Evolutionary conservation across 106 monocot species (phyloP), one percentile per base, ranked within the genome.

Genomic region (Dioscorea zingiberensis): DNA sequence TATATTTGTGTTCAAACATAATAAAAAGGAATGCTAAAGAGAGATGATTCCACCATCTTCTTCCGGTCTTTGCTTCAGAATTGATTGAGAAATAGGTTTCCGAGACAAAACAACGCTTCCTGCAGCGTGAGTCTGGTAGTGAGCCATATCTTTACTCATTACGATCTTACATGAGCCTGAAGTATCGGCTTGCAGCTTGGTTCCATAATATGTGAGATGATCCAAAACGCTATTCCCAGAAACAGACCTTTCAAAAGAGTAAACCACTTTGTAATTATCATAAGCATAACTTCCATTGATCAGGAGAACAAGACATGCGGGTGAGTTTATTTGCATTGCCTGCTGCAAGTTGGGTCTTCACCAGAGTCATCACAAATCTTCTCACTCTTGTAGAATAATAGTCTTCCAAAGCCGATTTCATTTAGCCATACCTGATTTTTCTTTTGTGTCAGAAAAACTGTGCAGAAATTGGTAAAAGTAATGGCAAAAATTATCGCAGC

Each of bases 351-450:
- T 38, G 83, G 88, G 68, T 97, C 97, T 89, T 97, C 97, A 56
- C 97, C 97, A 19, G 97, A 83, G 26, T 71, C 76, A 29, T 97
- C 91, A 49, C 97, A 97, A 4, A 97, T 68, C 29, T 79, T 73
- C 82, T 92, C 88, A 9, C 74, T 54, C 38, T 22, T 13, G 49
- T 86, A 89, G 1, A 92, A 75, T n/a, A n/a, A n/a, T 24, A 92
- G 76, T 63, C 79, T 92, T 61, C 84, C 97, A 22, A 89, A 44
- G 55, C 83, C 91, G 56, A 77, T 14, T 14, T 97, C 76, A 55
- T 97, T 88, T n/a, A 85, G 54, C 97, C 97, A 97, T 49, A 97
- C 97, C 97, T 97, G 65, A 67, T 27, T n/a, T n/a, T n/a, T n/a
- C n/a, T n/a, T n/a, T n/a, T n/a, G n/a, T n/a, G n/a, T n/a, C n/a